Conservation (phyloP, 306 rosid genomes). For the Ormosia emarginata region DNA sequence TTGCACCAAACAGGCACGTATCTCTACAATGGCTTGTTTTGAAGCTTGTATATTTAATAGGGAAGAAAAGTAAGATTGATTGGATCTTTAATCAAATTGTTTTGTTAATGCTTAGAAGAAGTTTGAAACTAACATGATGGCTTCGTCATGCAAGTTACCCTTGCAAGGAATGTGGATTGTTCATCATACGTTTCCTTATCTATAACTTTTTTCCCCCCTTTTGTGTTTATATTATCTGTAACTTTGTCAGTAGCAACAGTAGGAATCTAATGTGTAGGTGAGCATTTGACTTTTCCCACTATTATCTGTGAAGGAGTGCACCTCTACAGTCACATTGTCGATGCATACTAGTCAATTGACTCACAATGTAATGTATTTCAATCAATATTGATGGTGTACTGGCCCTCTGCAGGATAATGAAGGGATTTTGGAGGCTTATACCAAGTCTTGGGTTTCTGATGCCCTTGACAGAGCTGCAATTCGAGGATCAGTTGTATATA, state of each 20-base stretch:
- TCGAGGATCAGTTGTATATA: conserved; percentile 68
- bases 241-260: not conserved
- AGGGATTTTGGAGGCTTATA: conserved; percentile 71
- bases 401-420: conserved; percentile 58
- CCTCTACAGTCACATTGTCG: not conserved
- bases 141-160: not conserved
- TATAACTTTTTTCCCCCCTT: not conserved
- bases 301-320: not conserved
- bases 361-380: not conserved
- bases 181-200: not conserved
- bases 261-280: not conserved
- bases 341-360: not conserved
- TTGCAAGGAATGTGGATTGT: not conserved
- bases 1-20: not conserved
- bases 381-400: conserved; percentile 9
- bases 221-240: not conserved
- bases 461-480: conserved; percentile 79
- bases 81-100: not conserved
- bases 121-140: not conserved
- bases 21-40: not conserved
- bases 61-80: not conserved
- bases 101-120: not conserved
- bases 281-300: not conserved
- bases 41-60: not conserved
- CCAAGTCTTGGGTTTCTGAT: conserved; percentile 83